Evolutionary conservation across 176 grass and related monocot genomes (phyloP), one percentile per base, ranked within the genome.

Genomic region (Musa beccarii): DNA sequence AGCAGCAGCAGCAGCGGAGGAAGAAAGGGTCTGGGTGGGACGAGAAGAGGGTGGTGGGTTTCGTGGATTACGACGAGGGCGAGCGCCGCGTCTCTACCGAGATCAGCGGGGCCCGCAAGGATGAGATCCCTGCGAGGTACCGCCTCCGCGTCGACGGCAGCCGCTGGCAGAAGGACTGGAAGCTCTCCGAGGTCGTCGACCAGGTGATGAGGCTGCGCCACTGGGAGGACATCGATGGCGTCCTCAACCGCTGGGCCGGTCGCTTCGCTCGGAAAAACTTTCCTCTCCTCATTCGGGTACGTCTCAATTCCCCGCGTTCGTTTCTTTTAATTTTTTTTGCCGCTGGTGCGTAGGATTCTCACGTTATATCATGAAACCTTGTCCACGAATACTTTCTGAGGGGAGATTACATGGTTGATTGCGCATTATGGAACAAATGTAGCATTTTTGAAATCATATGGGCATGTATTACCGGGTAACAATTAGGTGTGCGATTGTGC

Each of bases 181-280:
- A 88, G 72, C 86, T 98, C 72, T 91, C 94, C 22, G 82, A 98
- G 86, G 88, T 71, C 56, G 86, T 76, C 17, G 81, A 81, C 66
- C 90, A 82, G 13, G 72, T 93, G 66, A 75, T 93, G 63, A 62
- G 51, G 52, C 75, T 97, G 3, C 66, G 89, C 26, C 84, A 53
- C 24, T 82, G 79, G 72, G 90, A 98, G 68, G 82, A 87, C 50
- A 81, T 93, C 75, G 90, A 93, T 21, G 82, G 63, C 79, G 78
- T 93, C 50, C 90, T 98, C 68, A 93, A 93, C 81, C 86, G 63
- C 74, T 98, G 90, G 94, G 86, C 88, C 2, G 94, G 90, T 1
- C 84, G 90, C 19, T 89, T 93, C 53, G 76, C 84, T 1, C 69
- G 94, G 62, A 81, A 84, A 54, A 93, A 98, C 52, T 98, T 98